phyloP scores from a whole-genome alignment of 768 basidiomycete genomes.

The Boletellus sp. region DNA sequence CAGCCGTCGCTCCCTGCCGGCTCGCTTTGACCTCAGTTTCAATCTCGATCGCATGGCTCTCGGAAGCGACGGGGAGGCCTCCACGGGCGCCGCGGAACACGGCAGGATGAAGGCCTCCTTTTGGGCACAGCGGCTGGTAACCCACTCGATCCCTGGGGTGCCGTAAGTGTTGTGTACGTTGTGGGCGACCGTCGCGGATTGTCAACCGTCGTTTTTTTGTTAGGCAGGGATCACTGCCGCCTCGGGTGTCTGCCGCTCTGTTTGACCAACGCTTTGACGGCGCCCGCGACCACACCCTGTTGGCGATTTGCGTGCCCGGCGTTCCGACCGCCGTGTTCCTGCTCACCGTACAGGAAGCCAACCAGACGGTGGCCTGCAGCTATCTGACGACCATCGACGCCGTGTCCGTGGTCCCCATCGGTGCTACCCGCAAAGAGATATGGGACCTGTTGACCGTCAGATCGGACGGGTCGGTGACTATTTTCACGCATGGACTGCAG shows the following conservation, averaged over 20 bases:
- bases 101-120: constrained; percentile 67
- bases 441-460: constrained; percentile 69
- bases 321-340: constrained; percentile 46
- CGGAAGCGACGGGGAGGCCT: constrained; percentile 43
- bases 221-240: constrained; percentile 14
- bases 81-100: constrained; percentile 46
- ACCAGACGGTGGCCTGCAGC: constrained; percentile 40
- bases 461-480: constrained; percentile 47
- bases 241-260: constrained; percentile 47
- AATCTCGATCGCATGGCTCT: constrained; percentile 69
- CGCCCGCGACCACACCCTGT: constrained; percentile 44
- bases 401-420: constrained; percentile 52
- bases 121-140: constrained; percentile 65
- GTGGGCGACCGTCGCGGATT: background rate
- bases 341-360: constrained; percentile 39
- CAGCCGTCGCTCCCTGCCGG: constrained; percentile 38
- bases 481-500: constrained; percentile 62
- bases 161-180: constrained; percentile 44
- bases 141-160: constrained; percentile 41
- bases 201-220: constrained; percentile 1
- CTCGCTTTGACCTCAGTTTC: constrained; percentile 53
- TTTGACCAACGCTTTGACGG: constrained; percentile 69
- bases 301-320: constrained; percentile 54
- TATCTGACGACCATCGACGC: constrained; percentile 41
- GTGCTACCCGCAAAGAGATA: constrained; percentile 58